Evolutionary conservation across 441 rosid species (phyloP).

Genomic region (Pelargonium citronellum): DNA sequence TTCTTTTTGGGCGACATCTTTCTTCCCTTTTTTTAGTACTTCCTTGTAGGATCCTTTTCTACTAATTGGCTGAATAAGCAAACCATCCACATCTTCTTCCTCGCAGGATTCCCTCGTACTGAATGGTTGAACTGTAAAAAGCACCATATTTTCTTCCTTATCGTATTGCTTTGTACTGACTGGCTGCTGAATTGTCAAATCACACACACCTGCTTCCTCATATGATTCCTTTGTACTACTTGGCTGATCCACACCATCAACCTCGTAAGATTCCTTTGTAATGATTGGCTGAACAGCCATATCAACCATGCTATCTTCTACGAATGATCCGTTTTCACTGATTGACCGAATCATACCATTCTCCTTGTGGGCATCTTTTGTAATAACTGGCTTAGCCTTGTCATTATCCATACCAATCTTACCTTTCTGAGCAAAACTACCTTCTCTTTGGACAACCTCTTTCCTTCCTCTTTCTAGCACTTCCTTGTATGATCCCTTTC

Average conservation of each 20-base stretch:
- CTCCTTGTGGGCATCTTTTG: too few relatives aligned
- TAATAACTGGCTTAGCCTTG: conserved; percentile 28
- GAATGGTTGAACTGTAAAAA: not conserved
- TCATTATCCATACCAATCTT: conserved; percentile 14
- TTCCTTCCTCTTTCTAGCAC: conserved; percentile 37
- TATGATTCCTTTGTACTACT: not conserved
- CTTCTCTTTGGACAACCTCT: conserved; percentile 9
- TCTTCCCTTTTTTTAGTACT: conserved; percentile 35
- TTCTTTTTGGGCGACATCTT: conserved; percentile 14
- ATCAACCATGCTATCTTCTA: too few relatives aligned
- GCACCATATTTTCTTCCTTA: not conserved
- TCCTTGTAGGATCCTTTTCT: conserved; percentile 34
- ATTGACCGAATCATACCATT: too few relatives aligned
- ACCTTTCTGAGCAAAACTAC: not conserved
- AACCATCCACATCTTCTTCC: not conserved
- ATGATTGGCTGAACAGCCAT: too few relatives aligned
- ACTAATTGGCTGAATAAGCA: not conserved
- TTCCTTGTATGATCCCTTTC: not conserved
- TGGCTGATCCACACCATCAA: not conserved
- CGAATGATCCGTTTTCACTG: too few relatives aligned
- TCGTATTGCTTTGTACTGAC: not conserved
- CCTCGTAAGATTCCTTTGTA: too few relatives aligned
- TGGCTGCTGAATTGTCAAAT: not conserved
- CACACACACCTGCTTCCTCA: not conserved
- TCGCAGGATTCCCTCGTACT: not conserved